Evolutionary conservation across 2,329 filamentous ascomycete genomes (phyloP).

Genomic region (Mycosphaerelloides madeirae): DNA sequence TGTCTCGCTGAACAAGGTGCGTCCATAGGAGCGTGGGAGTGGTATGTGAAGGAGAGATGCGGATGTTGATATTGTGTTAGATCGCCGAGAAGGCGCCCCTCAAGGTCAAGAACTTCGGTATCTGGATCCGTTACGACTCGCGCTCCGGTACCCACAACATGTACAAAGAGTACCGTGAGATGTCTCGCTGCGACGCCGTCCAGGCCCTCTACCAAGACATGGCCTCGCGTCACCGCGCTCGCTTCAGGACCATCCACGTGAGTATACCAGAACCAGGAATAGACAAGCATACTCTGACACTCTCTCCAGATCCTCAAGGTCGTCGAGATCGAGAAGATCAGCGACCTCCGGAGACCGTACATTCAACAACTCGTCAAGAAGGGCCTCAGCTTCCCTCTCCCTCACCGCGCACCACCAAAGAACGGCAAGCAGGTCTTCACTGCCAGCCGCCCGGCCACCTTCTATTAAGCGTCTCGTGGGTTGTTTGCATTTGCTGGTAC

Average conservation of each 20-base stretch:
- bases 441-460: constrained; percentile 89
- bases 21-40: constrained; percentile 49
- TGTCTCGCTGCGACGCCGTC: constrained; percentile 91
- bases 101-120: constrained; percentile 99
- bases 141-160: constrained; percentile 99
- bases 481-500: constrained; percentile 20
- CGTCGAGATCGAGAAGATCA: constrained; percentile 90
- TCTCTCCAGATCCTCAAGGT: constrained; percentile 83
- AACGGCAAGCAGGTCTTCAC: constrained; percentile 86
- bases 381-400: constrained; percentile 95
- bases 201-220: constrained; percentile 99
- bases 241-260: constrained; percentile 99
- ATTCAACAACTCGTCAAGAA: constrained; percentile 97
- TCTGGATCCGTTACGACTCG: constrained; percentile 99
- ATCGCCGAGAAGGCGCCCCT: constrained; percentile 98
- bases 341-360: constrained; percentile 96
- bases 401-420: constrained; percentile 86
- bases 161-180: constrained; percentile 99
- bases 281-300: not conserved
- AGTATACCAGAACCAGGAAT: constrained; percentile 37
- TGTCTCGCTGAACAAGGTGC: constrained; percentile 82
- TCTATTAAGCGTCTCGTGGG: constrained; percentile 68
- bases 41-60: not conserved
- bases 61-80: constrained; percentile 43
- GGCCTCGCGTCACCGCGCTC: constrained; percentile 95